These are phyloP conservation scores for Kappamyces sp. DNA, from an alignment of 192 early-diverging fungal genomes.

Conservation along the genomic window DNA sequence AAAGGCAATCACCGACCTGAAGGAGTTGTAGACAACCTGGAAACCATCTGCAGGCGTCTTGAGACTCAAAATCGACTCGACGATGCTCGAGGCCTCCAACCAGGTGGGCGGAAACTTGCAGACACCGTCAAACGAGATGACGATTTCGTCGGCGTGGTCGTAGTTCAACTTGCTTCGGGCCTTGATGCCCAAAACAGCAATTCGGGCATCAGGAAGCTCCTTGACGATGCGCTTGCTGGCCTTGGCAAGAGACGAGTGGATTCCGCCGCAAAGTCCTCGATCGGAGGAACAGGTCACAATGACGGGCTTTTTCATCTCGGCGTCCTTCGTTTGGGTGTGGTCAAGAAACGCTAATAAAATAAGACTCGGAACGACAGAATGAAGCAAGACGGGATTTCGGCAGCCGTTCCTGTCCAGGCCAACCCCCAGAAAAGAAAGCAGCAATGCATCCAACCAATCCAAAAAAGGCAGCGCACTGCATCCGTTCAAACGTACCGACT, in stretches of 20 bases:
- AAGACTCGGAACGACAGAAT: background rate
- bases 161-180: conserved; percentile 85
- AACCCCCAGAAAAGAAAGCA: too few species aligned
- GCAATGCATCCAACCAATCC: too few species aligned
- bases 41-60: conserved; percentile 56
- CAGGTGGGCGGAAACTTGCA: conserved; percentile 84
- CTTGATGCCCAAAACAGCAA: conserved; percentile 82
- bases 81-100: conserved; percentile 77
- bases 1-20: conserved; percentile 90
- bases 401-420: too few species aligned
- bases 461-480: conserved; percentile 10
- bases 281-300: conserved; percentile 86
- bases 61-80: conserved; percentile 63
- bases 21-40: conserved; percentile 88
- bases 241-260: conserved; percentile 91
- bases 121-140: conserved; percentile 85
- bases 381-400: too few species aligned
- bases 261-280: conserved; percentile 98
- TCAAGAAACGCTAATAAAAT: conserved; percentile 61
- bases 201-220: conserved; percentile 39
- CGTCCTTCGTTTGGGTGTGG: conserved; percentile 61
- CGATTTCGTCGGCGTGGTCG: conserved; percentile 67
- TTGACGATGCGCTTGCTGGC: conserved; percentile 62
- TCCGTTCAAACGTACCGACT: conserved; percentile 42
- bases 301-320: conserved; percentile 61